Conservation (phyloP, 306 rosid species). For the Begonia loranthoides region DNA sequence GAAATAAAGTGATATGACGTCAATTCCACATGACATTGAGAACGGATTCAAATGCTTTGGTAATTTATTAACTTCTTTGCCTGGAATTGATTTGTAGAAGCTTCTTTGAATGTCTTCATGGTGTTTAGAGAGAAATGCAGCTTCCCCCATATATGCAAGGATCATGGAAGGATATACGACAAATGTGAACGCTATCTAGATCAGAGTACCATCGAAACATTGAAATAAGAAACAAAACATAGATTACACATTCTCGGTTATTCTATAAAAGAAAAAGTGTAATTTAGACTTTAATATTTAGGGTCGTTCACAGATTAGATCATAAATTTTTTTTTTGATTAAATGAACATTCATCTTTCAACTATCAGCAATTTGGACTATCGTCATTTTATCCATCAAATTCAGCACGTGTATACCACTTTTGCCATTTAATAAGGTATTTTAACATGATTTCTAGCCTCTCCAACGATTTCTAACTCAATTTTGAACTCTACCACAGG, state of each 20-base stretch:
- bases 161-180: conserved; percentile 56
- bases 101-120: conserved; percentile 57
- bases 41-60: conserved; percentile 1
- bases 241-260: too few species aligned
- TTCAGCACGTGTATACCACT: too few species aligned
- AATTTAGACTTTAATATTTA: too few species aligned
- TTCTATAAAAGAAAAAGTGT: too few species aligned
- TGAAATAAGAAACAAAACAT: not conserved
- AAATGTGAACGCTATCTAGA: conserved; percentile 64
- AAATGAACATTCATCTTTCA: too few species aligned
- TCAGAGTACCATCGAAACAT: conserved; percentile 12
- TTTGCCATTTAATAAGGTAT: too few species aligned
- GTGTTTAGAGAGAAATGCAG: conserved; percentile 68
- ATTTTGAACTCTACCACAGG: too few species aligned
- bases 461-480: not conserved
- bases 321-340: too few species aligned
- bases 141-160: conserved; percentile 72
- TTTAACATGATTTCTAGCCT: too few species aligned
- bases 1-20: conserved; percentile 9
- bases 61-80: conserved; percentile 22
- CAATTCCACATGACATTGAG: not conserved
- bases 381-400: too few species aligned
- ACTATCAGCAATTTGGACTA: too few species aligned
- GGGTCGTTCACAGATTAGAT: too few species aligned
- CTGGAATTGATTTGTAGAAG: conserved; percentile 65